Percentiles rank a stretch among this genome's conserved stretches.
These are phyloP conservation scores for Tripterygium wilfordii DNA, from an alignment of 177 flowering plant species.

Conservation along the genomic window DNA sequence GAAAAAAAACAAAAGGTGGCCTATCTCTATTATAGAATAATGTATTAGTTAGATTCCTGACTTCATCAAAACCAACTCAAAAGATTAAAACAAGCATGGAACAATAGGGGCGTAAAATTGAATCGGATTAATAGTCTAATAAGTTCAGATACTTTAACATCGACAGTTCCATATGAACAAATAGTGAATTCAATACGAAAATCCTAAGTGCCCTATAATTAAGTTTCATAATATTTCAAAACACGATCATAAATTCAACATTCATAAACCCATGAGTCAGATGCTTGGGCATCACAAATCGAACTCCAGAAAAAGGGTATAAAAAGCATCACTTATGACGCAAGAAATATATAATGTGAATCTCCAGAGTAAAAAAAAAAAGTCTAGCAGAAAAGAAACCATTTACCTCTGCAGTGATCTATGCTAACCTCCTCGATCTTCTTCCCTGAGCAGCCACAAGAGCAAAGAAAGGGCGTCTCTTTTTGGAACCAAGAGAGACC, in stretches of 20 bases:
- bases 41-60: slow-evolving; percentile 2
- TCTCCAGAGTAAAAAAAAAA: slow-evolving; percentile 11
- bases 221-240: no score
- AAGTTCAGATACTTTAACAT: no score
- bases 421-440: slow-evolving; percentile 38
- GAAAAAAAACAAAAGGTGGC: no score
- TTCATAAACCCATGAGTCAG: not conserved
- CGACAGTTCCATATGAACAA: no score
- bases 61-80: not conserved
- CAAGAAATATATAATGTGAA: slow-evolving; percentile 11
- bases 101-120: no score
- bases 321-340: slow-evolving; percentile 26
- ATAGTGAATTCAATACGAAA: no score
- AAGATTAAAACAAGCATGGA: no score
- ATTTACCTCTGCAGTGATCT: slow-evolving; percentile 29
- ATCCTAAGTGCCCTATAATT: no score
- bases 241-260: not conserved
- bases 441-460: slow-evolving; percentile 23
- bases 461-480: slow-evolving; percentile 15
- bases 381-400: slow-evolving; percentile 11
- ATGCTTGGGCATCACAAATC: not conserved
- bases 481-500: slow-evolving; percentile 20
- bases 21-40: no score
- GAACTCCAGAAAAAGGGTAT: no score
- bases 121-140: no score